Conservation (phyloP, 306 rosid species). For the Cicer bijugum region DNA sequence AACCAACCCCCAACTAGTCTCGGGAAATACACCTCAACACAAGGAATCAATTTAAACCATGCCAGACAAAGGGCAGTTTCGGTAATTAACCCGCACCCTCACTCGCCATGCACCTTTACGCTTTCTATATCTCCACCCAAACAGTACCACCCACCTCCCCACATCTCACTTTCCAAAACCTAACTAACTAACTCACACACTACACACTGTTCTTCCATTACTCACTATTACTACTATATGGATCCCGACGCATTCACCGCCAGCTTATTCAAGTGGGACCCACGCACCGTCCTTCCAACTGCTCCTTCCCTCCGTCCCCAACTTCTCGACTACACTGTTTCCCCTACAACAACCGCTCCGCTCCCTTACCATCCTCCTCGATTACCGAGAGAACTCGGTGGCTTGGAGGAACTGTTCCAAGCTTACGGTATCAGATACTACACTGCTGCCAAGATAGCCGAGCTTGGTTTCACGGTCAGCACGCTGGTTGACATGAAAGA, state of each 20-base stretch:
- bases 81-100: constrained; percentile 42
- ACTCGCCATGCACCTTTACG: constrained; percentile 41
- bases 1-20: constrained; percentile 35
- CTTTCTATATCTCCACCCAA: constrained; percentile 47
- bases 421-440: constrained; percentile 82
- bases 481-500: constrained; percentile 86
- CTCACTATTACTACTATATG: constrained; percentile 46
- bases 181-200: neutral
- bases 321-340: constrained; percentile 49
- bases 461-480: constrained; percentile 88
- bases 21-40: constrained; percentile 34
- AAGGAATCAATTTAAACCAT: constrained; percentile 35
- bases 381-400: constrained; percentile 57
- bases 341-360: neutral
- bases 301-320: constrained; percentile 40
- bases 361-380: constrained; percentile 27
- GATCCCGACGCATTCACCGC: constrained; percentile 85
- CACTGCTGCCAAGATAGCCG: constrained; percentile 88
- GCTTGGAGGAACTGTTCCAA: constrained; percentile 81
- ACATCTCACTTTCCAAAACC: constrained; percentile 29
- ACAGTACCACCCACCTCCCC: constrained; percentile 41
- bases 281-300: constrained; percentile 57
- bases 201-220: neutral
- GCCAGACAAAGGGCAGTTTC: constrained; percentile 51
- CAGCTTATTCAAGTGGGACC: constrained; percentile 87